Base-by-base conservation (phyloP, 2,329 filamentous ascomycete species). In the Coniochaeta hoffmannii region DNA sequence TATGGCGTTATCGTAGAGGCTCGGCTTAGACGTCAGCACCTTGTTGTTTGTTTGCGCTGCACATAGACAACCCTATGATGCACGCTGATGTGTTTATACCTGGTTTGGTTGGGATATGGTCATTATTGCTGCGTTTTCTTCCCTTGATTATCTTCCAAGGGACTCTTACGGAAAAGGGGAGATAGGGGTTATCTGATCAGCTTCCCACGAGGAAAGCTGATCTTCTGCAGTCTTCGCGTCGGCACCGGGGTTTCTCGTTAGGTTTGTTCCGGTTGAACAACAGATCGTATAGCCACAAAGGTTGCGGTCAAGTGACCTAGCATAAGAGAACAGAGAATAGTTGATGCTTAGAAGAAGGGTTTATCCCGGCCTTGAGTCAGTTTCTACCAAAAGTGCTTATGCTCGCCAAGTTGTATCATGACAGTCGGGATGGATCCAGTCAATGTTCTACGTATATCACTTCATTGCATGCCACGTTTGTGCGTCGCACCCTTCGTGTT, bases 21-120 rank as follows among this genome's bases (percentile, higher is more conserved):
- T 53, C 62, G 68, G 57, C 66, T 62, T 66, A 53, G 62, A 59
- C 60, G 58, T 59, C 59, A 46, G 22, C 51, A 60, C 56, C 55
- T 55, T 58, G 63, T 32, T 32, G 7, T 32, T 7, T 12, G 7
- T 28, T 46, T 46, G 4, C 2, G 41, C 19, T 46, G 22, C 22
- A 28, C 41, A 46, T 28, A 46, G 19, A 7, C 17, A 24, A 26
- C 15, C 14, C 19, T 46, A 46, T 46, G 41, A 46, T 46, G 41
- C n/a, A 46, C 41, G 41, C 41, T 22, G n/a, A 28, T 15, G 41
- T 46, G 41, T 46, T 46, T 46, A 46, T 31, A 51, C 49, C 49
- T 31, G 49, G 28, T 30, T 30, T 35, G 53, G 31, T 38, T 14
- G 31, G 30, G 30, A 46, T n/a, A 35, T 31, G 35, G 11, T 2